Base-by-base conservation (phyloP, 1,284 basidiomycete genomes). In the Hemileia vastatrix region DNA sequence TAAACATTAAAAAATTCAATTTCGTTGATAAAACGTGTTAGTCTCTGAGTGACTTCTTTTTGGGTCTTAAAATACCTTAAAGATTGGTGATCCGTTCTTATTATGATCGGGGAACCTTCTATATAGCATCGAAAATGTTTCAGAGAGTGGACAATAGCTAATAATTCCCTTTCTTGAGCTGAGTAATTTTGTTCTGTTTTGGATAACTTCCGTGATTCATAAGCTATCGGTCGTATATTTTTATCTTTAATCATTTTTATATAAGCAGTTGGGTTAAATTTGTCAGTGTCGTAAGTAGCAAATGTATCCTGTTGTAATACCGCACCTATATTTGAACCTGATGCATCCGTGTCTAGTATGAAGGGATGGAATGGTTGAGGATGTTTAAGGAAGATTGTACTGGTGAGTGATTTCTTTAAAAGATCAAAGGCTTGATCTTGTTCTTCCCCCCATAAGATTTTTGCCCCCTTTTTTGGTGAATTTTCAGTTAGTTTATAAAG, bases 61-160 rank as follows among this genome's bases (percentile, higher is more conserved):
- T 56, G 54, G 9, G 40, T 56, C 19, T 56, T 56, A 24, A 56
- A 56, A 15, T 56, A 31, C 32, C 47, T 56, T 6, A 56, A n/a
- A 4, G 44, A 56, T n/a, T 56, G 21, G 44, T 56, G 54, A 27
- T 47, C 43, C 3, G 18, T 56, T 13, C 43, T 4, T 31, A 56
- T 44, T 4, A 56, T 19, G 19, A 56, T 47, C 3, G 54, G 54
- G 13, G 54, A 56, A 13, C 54, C 36, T 31, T 56, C 43, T 2
- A 56, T 31, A 44, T 45, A 47, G 13, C 40, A 36, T 2, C 23
- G n/a, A 19, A 56, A 44, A 13, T 56, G 36, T 47, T 56, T 56
- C 13, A 47, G 44, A 4, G 54, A 36, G 31, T 56, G 54, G 18
- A 56, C 19, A 4, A 56, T 56, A 9, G 54, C 54, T 27, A 48